Conservation (phyloP, 495 filamentous ascomycete genomes). For the Penicillium lividum region DNA sequence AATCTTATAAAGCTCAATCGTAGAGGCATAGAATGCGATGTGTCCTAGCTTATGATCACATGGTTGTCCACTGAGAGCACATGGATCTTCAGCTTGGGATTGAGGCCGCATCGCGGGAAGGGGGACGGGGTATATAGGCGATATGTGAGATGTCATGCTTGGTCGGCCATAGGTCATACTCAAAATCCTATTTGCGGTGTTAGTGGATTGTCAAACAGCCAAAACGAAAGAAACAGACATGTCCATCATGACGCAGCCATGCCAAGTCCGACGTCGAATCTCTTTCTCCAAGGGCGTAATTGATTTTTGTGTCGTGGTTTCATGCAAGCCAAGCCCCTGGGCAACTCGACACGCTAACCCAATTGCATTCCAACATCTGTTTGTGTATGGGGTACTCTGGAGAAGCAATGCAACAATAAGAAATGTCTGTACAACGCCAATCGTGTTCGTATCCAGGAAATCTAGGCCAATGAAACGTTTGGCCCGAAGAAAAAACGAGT, state of each 20-base stretch:
- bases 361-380: constrained; percentile 48
- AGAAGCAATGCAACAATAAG: constrained; percentile 45
- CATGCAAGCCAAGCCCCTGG: constrained; percentile 50
- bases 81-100: constrained; percentile 21
- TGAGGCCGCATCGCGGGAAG: constrained; percentile 29
- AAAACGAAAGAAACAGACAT: constrained; percentile 30
- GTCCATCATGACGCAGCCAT: constrained; percentile 51
- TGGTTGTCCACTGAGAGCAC: constrained; percentile 21
- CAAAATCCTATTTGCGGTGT: constrained; percentile 33
- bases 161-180: constrained; percentile 53
- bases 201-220: constrained; percentile 7
- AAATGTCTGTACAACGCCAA: constrained; percentile 49
- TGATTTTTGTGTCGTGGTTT: constrained; percentile 26
- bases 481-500: constrained; percentile 46
- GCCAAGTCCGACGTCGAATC: constrained; percentile 48
- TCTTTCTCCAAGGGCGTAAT: constrained; percentile 39
- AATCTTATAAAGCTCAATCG: constrained; percentile 44
- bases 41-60: constrained; percentile 27
- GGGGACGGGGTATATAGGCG: constrained; percentile 31
- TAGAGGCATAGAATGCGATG: constrained; percentile 43
- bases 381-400: constrained; percentile 48
- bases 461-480: constrained; percentile 49
- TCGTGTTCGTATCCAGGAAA: constrained; percentile 42
- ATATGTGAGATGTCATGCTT: constrained; percentile 43
- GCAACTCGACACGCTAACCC: constrained; percentile 50